Conservation (phyloP, 2,329 filamentous ascomycete species). For the Ophiognomonia clavigignenti-juglandacearum region DNA sequence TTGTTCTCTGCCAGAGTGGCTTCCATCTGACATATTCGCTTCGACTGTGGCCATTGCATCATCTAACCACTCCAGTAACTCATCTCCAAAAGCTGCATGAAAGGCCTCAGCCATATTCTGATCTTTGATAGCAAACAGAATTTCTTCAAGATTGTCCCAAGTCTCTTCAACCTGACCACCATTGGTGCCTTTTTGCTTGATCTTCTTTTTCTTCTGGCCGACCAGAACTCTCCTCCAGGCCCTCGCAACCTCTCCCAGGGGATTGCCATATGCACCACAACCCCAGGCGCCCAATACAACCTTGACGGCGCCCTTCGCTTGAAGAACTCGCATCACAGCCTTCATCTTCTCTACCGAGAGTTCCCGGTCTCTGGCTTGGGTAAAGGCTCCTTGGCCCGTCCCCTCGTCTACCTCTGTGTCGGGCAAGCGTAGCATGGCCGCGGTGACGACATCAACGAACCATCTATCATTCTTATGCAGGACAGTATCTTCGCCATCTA, state of each 20-base stretch:
- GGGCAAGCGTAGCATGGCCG: conserved; percentile 55
- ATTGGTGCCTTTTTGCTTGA: conserved; percentile 2
- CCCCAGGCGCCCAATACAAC: conserved; percentile 62
- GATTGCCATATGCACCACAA: conserved; percentile 60
- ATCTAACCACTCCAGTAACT: conserved; percentile 28
- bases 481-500: conserved; percentile 20
- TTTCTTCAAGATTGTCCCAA: conserved; percentile 43
- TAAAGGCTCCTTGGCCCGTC: conserved; percentile 31
- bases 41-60: conserved; percentile 6
- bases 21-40: conserved; percentile 13
- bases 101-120: conserved; percentile 47
- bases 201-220: conserved; percentile 18
- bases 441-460: conserved; percentile 54
- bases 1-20: conserved; percentile 16
- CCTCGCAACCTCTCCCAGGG: conserved; percentile 51
- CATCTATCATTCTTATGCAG: conserved; percentile 44
- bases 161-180: conserved; percentile 17
- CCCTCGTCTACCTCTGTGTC: conserved; percentile 38
- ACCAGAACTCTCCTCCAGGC: conserved; percentile 45
- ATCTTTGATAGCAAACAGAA: conserved; percentile 56
- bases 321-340: conserved; percentile 48
- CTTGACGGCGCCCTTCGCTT: conserved; percentile 37
- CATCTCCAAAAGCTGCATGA: conserved; percentile 39
- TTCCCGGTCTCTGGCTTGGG: conserved; percentile 43
- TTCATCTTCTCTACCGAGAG: conserved; percentile 51